phyloP scores from a whole-genome alignment of 1,284 basidiomycete species.

The Exobasidium rhododendri region DNA sequence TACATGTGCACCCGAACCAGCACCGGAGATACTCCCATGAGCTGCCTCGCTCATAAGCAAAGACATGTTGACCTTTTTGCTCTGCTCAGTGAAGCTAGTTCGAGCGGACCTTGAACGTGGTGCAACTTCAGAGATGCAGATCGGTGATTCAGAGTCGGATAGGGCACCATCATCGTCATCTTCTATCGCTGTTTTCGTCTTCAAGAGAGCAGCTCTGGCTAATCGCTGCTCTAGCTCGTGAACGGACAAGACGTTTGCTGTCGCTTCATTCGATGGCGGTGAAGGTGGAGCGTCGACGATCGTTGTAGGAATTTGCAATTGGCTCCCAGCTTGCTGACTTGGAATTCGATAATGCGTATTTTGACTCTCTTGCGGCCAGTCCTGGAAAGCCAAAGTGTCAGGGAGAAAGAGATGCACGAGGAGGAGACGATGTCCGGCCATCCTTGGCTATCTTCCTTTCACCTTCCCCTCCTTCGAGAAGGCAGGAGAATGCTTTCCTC shows the following conservation, averaged over 20 bases:
- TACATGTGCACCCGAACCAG: not conserved
- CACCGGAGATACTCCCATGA: not conserved
- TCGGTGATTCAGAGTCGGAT: not conserved
- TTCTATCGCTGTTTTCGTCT: not conserved
- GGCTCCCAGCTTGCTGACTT: not conserved
- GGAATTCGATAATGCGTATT: conserved; percentile 2
- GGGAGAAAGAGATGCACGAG: conserved; percentile 50
- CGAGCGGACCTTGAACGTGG: not conserved
- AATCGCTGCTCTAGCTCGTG: conserved; percentile 36
- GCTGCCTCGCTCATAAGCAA: conserved; percentile 11
- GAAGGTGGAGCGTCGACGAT: not conserved
- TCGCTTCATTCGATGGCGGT: not conserved
- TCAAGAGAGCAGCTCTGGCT: conserved; percentile 19
- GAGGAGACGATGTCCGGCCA: conserved; percentile 41
- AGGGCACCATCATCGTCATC: conserved; percentile 1
- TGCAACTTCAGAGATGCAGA: not conserved
- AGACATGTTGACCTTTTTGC: conserved; percentile 9
- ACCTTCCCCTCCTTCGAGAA: too few species aligned
- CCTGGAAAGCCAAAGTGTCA: conserved; percentile 36
- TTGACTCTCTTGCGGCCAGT: not conserved
- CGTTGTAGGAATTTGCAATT: not conserved
- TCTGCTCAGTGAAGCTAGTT: conserved; percentile 9
- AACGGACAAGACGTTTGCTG: conserved; percentile 28
- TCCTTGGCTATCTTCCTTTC: not conserved
- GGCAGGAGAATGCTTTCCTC: too few species aligned